Conservation (phyloP, 176 grass and related monocot species). For the Urochloa ruziziensis region DNA sequence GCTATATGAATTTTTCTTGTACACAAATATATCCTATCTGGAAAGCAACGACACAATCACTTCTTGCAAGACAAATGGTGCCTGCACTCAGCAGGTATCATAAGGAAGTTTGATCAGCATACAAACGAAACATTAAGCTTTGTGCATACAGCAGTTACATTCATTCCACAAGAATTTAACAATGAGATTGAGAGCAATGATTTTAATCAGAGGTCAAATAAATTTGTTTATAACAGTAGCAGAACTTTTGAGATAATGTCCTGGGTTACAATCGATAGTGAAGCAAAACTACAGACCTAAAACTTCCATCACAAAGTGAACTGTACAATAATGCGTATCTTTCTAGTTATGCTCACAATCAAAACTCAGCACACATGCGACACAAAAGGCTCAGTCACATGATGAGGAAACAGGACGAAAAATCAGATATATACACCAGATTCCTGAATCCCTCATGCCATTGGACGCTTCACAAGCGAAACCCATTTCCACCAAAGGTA, state of each 20-base stretch:
- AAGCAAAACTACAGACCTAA: neutral
- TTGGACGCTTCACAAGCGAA: conserved; percentile 29
- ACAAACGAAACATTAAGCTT: neutral
- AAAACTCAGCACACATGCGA: neutral
- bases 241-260: neutral
- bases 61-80: too few relatives aligned
- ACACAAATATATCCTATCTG: too few relatives aligned
- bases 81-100: too few relatives aligned
- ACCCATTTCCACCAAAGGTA: conserved; percentile 69
- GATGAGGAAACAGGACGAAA: neutral
- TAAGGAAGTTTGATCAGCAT: neutral
- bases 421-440: conserved; percentile 16
- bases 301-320: neutral
- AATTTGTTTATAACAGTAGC: neutral
- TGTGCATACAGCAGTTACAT: neutral
- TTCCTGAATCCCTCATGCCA: neutral
- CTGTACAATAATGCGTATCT: conserved; percentile 21
- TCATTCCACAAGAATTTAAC: neutral
- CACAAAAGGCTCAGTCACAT: neutral
- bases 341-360: neutral
- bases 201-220: neutral
- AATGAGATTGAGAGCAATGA: too few relatives aligned
- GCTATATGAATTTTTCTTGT: too few relatives aligned
- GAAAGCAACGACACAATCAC: neutral
- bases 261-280: neutral